Base-by-base conservation (phyloP, 495 filamentous ascomycete genomes). In the Geopyxis carbonaria region DNA sequence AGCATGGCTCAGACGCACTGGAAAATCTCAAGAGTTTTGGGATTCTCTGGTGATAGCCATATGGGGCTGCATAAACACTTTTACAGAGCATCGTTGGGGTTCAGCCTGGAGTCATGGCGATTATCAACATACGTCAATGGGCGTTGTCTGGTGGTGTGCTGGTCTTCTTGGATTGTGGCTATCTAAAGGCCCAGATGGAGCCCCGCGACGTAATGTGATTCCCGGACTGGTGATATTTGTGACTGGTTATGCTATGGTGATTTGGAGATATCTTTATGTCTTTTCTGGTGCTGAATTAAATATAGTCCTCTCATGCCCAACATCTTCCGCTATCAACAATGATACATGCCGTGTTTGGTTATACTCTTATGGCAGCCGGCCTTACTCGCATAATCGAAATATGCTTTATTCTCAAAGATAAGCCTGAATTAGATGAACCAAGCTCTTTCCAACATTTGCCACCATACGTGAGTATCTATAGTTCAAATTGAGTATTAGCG, bases 71-170 rank as follows among this genome's bases (percentile, higher is more conserved):
- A 75, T 97, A 58, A 97, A 95, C 57, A 95, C 91, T 25, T 95
- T 97, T 56, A 95, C 91, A 11, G 89, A 95, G 57, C 89, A 97
- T 58, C 70, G 80, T 24, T 97, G 89, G 89, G 91, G 91, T 24
- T 61, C 64, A 0, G 63, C 69, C 1, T 97, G 89, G 89, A 86
- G 78, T n/a, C 70, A 72, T 52, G 94, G 93, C 53, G 89, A 97
- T 57, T 73, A 93, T 57, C 89, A 97, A 57, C 91, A 95, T 54
- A 97, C 89, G 0, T 78, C 76, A 8, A 97, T 95, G 91, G 89
- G 89, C 21, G 72, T 97, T 43, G 74, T 97, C 38, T 97, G 89
- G 89, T 94, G 85, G 85, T 78, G 73, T 51, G 86, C 91, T 13
- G 89, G 89, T 13, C 61, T 97, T 16, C 65, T 89, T 20, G 91